Base-by-base conservation (phyloP, 192 early-diverging fungal genomes). In the Podila epigama region DNA sequence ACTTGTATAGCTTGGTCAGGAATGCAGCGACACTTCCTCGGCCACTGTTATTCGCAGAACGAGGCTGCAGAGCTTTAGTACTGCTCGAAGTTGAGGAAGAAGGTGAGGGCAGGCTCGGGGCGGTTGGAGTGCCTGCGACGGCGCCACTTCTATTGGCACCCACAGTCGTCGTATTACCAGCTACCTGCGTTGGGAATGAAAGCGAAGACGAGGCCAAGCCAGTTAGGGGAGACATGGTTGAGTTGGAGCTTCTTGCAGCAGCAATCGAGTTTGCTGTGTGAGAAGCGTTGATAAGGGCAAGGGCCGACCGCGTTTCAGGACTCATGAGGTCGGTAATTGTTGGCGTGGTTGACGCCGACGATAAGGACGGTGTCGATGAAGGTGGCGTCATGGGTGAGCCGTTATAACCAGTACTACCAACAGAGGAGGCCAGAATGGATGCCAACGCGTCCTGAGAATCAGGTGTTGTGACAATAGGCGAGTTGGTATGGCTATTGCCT, bases 1-100 rank as follows among this genome's bases (percentile, higher is more conserved):
- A 75, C 70, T 75, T 75, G 70, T 75, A 75, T 10, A 75, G 63
- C 64, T 66, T 66, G 12, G 70, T 54, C 34, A 66, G 28, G 32
- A 75, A 75, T 18, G 58, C 59, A 16, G 63, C 58, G 13, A 66
- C 63, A 25, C 60, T 75, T 54, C 70, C 70, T 50, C 70, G 63
- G 29, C 28, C 32, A n/a, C 60, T 48, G 18, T 61, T 66, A 20
- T 62, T 62, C 28, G 63, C 35, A 6, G 57, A 28, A 34, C 70
- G 63, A 50, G 41, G 51, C 28, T 75, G 70, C 34, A 75, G 29
- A 50, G 70, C 58, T n/a, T n/a, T n/a, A n/a, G n/a, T n/a, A n/a
- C n/a, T n/a, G n/a, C n/a, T n/a, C n/a, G n/a, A n/a, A n/a, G n/a
- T n/a, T 16, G 65, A 63, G 4, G 63, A 61, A 6, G 37, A 44